A percentile compares a stretch with the other conserved stretches of the same genome.
Evolutionary conservation across 768 basidiomycete species (phyloP).

Genomic region (Pleurotus citrinopileatus): DNA sequence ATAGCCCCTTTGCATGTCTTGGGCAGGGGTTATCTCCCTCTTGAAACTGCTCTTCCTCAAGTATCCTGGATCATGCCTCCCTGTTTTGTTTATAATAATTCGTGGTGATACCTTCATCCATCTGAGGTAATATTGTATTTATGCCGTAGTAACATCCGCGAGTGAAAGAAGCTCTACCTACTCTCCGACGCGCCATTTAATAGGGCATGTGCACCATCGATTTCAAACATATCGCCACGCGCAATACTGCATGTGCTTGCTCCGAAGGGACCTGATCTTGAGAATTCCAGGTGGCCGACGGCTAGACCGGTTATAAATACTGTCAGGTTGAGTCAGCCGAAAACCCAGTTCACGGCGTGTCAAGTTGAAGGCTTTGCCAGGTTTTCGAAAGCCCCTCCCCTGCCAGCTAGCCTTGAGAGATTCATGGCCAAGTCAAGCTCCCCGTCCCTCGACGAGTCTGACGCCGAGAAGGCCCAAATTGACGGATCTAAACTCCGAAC

Average conservation of each 20-base stretch:
- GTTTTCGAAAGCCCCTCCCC: neutral
- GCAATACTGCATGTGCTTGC: neutral
- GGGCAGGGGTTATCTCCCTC: too few relatives aligned
- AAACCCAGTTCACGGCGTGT: too few relatives aligned
- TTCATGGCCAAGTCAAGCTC: conserved; percentile 7
- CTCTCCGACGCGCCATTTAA: too few relatives aligned
- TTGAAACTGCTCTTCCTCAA: too few relatives aligned
- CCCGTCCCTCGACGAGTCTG: conserved; percentile 5
- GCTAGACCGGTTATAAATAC: neutral
- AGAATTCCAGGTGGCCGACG: neutral
- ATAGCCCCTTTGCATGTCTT: too few relatives aligned
- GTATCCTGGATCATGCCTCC: too few relatives aligned
- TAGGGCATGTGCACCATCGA: too few relatives aligned
- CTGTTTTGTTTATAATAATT: too few relatives aligned
- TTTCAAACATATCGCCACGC: neutral
- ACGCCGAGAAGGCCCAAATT: neutral
- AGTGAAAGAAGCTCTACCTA: too few relatives aligned
- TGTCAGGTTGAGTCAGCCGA: neutral
- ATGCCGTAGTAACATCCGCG: too few relatives aligned
- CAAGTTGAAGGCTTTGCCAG: neutral
- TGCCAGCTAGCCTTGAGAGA: neutral
- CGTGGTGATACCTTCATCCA: too few relatives aligned
- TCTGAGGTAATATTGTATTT: too few relatives aligned
- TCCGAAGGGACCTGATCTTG: neutral
- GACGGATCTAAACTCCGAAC: conserved; percentile 1